A percentile compares a stretch with the other conserved stretches of the same genome.
phyloP scores from a whole-genome alignment of 2,329 filamentous ascomycete genomes.

The Daldinia eschscholtzii region DNA sequence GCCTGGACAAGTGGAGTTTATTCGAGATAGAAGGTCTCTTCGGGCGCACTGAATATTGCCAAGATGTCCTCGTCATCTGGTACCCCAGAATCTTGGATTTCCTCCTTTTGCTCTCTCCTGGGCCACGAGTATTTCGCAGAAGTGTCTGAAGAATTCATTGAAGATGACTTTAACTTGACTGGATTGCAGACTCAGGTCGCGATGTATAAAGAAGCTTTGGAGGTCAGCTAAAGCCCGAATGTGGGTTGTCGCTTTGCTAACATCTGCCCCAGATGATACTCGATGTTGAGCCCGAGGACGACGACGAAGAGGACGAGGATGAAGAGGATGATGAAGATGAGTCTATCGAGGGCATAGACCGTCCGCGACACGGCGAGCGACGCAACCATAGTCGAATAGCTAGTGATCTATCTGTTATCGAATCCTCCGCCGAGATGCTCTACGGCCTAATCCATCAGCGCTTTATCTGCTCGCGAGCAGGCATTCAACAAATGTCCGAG shows the following conservation, averaged over 20 bases:
- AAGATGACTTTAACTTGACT: slow-evolving; percentile 99
- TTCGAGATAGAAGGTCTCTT: neutral
- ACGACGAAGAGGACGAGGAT: slow-evolving; percentile 85
- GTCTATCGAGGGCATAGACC: slow-evolving; percentile 73
- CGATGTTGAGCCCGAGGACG: slow-evolving; percentile 96
- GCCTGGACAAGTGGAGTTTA: slow-evolving; percentile 7
- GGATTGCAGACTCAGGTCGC: slow-evolving; percentile 94
- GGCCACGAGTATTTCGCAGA: slow-evolving; percentile 99
- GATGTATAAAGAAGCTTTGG: slow-evolving; percentile 98
- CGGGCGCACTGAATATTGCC: slow-evolving; percentile 26
- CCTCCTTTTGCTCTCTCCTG: slow-evolving; percentile 93
- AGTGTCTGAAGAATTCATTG: slow-evolving; percentile 98
- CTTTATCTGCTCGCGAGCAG: slow-evolving; percentile 95
- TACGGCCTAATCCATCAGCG: slow-evolving; percentile 98
- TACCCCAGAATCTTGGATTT: slow-evolving; percentile 92
- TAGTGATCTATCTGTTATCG: slow-evolving; percentile 93
- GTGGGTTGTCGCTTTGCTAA: slow-evolving; percentile 37
- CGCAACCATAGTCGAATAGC: slow-evolving; percentile 87
- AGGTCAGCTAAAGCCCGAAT: slow-evolving; percentile 63
- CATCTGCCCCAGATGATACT: slow-evolving; percentile 81
- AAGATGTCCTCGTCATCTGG: slow-evolving; percentile 72
- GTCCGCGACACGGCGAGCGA: slow-evolving; percentile 70
- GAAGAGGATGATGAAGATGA: slow-evolving; percentile 80
- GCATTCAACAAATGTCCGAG: slow-evolving; percentile 99
- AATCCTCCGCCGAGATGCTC: slow-evolving; percentile 96